Evolutionary conservation across 148 eudicot genomes (phyloP).

Genomic region (Nyssa sinensis): DNA sequence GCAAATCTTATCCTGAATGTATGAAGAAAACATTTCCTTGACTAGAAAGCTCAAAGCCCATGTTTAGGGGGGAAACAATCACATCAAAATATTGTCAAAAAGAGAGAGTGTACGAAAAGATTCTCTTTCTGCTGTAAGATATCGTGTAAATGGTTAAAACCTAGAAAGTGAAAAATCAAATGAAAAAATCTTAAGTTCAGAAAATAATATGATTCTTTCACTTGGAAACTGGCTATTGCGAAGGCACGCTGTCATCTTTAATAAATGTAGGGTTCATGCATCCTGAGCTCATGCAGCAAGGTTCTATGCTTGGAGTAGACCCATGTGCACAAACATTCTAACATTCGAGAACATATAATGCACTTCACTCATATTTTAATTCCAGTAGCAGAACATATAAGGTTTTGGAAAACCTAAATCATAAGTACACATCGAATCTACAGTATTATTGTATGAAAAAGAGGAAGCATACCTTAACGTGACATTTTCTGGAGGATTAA

Average conservation of each 20-base stretch:
- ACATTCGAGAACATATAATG: neutral
- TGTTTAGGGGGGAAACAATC: neutral
- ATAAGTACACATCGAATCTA: neutral
- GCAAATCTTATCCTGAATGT: neutral
- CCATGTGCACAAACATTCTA: neutral
- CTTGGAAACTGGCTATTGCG: neutral
- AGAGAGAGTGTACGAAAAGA: neutral
- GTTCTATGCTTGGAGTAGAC: neutral
- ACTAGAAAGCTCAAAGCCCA: neutral
- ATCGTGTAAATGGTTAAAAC: too few species aligned
- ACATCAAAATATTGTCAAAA: too few species aligned
- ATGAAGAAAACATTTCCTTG: too few species aligned
- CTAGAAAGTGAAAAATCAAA: too few species aligned
- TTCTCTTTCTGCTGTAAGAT: neutral
- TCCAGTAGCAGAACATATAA: neutral
- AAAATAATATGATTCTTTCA: neutral
- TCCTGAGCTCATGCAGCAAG: neutral
- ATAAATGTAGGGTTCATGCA: neutral
- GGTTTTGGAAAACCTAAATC: neutral
- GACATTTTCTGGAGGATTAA: conserved; percentile 61
- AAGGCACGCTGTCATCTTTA: neutral
- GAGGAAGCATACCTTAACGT: conserved; percentile 51
- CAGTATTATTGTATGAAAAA: neutral
- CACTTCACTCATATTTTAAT: neutral
- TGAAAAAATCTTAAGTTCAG: neutral